A percentile compares a stretch with the other conserved stretches of the same genome.
phyloP scores from a whole-genome alignment of 1,284 basidiomycete genomes.

The Sporisorium iseilematis-ciliati region DNA sequence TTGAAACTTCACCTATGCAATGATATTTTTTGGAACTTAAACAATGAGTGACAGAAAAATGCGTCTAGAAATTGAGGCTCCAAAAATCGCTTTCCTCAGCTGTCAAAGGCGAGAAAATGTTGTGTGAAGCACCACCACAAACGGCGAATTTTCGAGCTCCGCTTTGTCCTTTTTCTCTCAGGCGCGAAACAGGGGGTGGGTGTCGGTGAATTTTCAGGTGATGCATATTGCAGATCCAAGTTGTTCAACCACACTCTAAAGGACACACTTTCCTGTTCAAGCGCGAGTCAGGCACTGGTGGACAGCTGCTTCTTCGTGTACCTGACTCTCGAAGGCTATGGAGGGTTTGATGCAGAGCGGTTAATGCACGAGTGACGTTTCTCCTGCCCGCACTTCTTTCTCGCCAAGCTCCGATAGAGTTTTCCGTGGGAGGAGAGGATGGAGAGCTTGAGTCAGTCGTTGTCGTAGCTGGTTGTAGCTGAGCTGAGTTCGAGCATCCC shows the following conservation, averaged over 20 bases:
- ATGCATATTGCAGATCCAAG: background rate
- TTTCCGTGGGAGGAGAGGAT: too few species aligned
- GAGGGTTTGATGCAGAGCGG: too few species aligned
- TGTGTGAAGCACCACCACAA: slow-evolving; percentile 39
- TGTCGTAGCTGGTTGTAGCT: too few species aligned
- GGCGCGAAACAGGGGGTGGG: slow-evolving; percentile 32
- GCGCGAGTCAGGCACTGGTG: slow-evolving; percentile 28
- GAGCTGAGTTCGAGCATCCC: background rate
- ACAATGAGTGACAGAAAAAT: background rate
- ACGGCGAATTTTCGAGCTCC: slow-evolving; percentile 36
- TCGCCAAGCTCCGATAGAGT: too few species aligned
- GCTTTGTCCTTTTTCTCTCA: slow-evolving; percentile 13
- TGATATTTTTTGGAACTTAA: background rate
- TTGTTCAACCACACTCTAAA: slow-evolving; percentile 16
- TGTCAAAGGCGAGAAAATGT: slow-evolving; percentile 16
- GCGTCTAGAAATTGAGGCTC: background rate
- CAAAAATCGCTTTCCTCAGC: background rate
- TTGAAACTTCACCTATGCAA: background rate
- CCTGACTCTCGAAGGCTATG: background rate
- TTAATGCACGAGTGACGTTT: too few species aligned
- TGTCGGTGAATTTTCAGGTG: slow-evolving; percentile 5
- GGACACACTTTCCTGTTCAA: slow-evolving; percentile 18
- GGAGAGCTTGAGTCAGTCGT: too few species aligned
- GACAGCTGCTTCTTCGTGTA: slow-evolving; percentile 22
- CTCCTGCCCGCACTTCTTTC: too few species aligned